Conservation (phyloP, 768 basidiomycete species). For the Hebeloma cylindrosporum region DNA sequence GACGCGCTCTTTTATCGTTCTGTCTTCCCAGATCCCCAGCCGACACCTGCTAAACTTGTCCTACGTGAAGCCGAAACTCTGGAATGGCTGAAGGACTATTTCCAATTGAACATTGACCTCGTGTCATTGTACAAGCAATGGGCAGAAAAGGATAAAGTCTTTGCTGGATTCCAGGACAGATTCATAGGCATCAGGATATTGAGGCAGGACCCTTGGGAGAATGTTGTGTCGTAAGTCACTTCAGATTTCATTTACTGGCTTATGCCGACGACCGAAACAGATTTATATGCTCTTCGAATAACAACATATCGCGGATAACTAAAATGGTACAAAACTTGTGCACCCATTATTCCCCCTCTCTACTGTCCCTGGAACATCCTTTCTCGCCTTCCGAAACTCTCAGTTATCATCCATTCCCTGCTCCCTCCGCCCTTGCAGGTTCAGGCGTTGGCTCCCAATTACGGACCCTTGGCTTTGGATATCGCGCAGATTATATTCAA, state of each 20-base stretch:
- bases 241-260: not conserved
- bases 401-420: slow-evolving; percentile 81
- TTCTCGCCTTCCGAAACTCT: slow-evolving; percentile 27
- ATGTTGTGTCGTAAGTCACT: slow-evolving; percentile 79
- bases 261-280: slow-evolving; percentile 37
- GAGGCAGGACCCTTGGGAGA: slow-evolving; percentile 95
- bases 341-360: slow-evolving; percentile 66
- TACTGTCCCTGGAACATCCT: slow-evolving; percentile 50
- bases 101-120: slow-evolving; percentile 82
- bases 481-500: slow-evolving; percentile 89
- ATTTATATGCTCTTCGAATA: slow-evolving; percentile 97
- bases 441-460: slow-evolving; percentile 61
- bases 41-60: slow-evolving; percentile 32
- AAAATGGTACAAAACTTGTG: slow-evolving; percentile 90
- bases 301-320: slow-evolving; percentile 92
- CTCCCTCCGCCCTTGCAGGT: slow-evolving; percentile 63
- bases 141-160: slow-evolving; percentile 72
- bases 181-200: slow-evolving; percentile 85
- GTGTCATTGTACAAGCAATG: slow-evolving; percentile 72
- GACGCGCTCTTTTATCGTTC: slow-evolving; percentile 71
- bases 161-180: slow-evolving; percentile 57
- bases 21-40: slow-evolving; percentile 53
- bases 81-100: slow-evolving; percentile 80
- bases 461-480: slow-evolving; percentile 90
- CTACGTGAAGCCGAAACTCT: slow-evolving; percentile 63